A percentile compares a stretch with the other conserved stretches of the same genome.
Conservation (phyloP, 306 rosid species). For the Leucaena leucocephala region DNA sequence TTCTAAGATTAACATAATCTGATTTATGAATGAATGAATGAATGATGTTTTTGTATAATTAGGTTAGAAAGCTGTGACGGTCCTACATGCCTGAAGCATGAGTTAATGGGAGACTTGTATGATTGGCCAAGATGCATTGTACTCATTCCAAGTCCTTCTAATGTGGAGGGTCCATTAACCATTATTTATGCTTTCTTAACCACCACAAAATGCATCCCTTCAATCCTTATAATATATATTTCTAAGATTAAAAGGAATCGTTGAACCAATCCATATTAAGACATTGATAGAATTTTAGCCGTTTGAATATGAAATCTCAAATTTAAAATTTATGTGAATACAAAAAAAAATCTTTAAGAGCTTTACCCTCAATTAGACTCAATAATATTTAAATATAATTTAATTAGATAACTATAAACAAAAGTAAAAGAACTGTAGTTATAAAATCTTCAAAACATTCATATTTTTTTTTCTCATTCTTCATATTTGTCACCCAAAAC, state of each 20-base stretch:
- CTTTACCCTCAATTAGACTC: too few species aligned
- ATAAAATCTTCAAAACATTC: neutral
- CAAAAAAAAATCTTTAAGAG: too few species aligned
- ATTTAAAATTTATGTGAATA: too few species aligned
- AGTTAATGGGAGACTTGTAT: constrained; percentile 16
- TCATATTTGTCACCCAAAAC: neutral
- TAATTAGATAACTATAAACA: too few species aligned
- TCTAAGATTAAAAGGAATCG: too few species aligned
- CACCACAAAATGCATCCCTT: constrained; percentile 2
- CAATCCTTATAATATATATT: neutral
- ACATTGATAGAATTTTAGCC: too few species aligned
- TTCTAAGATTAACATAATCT: neutral
- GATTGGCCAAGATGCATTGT: constrained; percentile 26
- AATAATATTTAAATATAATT: too few species aligned
- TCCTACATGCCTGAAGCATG: constrained; percentile 16
- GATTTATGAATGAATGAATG: neutral
- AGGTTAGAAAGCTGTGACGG: neutral
- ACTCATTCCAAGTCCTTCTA: neutral
- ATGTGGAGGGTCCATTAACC: constrained; percentile 25
- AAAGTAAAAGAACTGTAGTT: neutral
- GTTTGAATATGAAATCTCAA: too few species aligned
- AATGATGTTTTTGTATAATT: neutral
- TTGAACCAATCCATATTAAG: too few species aligned
- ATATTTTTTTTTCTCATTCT: neutral
- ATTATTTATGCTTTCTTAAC: neutral